phyloP scores from a whole-genome alignment of 495 filamentous ascomycete species.

The Penicillium canariense region DNA sequence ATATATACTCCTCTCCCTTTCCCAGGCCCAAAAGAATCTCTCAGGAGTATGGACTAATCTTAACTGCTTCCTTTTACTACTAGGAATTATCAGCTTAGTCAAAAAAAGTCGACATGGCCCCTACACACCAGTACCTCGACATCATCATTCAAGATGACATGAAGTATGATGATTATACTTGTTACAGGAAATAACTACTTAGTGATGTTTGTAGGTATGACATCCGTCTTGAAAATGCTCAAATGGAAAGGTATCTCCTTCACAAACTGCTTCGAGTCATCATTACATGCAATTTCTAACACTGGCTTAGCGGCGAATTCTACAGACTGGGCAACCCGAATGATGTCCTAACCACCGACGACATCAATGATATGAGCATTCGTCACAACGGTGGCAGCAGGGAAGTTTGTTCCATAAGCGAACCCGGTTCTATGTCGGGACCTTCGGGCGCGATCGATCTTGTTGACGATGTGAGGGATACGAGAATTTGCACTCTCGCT shows the following conservation, averaged over 20 bases:
- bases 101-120: not conserved
- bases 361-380: not conserved
- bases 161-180: too few species aligned
- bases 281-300: not conserved
- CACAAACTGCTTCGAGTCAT: not conserved
- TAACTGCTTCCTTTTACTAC: not conserved
- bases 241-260: not conserved
- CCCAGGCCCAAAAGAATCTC: too few species aligned
- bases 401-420: not conserved
- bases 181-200: too few species aligned
- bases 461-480: not conserved
- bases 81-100: not conserved
- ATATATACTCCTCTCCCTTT: too few species aligned
- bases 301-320: not conserved
- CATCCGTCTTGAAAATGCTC: not conserved
- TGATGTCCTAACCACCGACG: not conserved
- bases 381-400: not conserved
- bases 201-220: too few species aligned
- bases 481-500: not conserved
- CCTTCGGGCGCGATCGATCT: not conserved
- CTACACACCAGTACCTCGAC: not conserved
- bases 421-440: not conserved
- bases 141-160: not conserved
- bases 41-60: too few species aligned
- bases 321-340: not conserved